Evolutionary conservation across 2,329 filamentous ascomycete species (phyloP), one percentile per base, ranked within the genome.

Genomic region (Dactylonectria macrodidyma): DNA sequence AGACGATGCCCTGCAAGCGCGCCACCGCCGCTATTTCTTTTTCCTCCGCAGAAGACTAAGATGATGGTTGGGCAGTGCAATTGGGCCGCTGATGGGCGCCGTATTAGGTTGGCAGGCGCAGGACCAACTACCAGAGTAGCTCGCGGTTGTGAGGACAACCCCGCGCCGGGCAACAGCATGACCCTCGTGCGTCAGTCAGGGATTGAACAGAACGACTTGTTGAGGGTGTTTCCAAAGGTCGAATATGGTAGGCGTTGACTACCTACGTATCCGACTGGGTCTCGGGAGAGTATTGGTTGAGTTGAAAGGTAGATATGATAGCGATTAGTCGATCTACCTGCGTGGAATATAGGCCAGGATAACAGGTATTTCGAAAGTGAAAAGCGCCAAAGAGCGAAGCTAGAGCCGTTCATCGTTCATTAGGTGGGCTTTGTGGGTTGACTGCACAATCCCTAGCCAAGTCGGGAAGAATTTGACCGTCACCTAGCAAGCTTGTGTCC

Each of bases 1-100:
- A 59, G 65, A 65, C 54, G 55, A 57, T 47, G 55, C 57, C 51
- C 41, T 63, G 61, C 41, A 55, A 55, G 50, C 44, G 57, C 55
- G 65, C 69, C 58, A 66, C 59, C 26, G 22, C 30, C 36, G 34
- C 56, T 62, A 41, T 46, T 63, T 66, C 52, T 48, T 66, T 72
- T 67, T 68, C 34, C 41, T 36, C 46, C 51, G 50, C 33, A 26
- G 14, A 50, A 57, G 61, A 46, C 52, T 57, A 47, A 26, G 59
- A 22, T 41, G 44, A 59, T 38, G 19, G 56, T 56, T 55, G 59
- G 57, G 51, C n/a, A 38, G 30, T n/a, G 44, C 16, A 52, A 55
- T 55, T 38, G 52, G 50, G 58, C 24, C 30, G 56, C 44, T 60
- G 44, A 54, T 54, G 65, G 51, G 36, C 38, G 58, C 57, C 11